These are phyloP conservation scores for Erigeron canadensis DNA, from an alignment of 129 eudicot genomes.

Conservation along the genomic window DNA sequence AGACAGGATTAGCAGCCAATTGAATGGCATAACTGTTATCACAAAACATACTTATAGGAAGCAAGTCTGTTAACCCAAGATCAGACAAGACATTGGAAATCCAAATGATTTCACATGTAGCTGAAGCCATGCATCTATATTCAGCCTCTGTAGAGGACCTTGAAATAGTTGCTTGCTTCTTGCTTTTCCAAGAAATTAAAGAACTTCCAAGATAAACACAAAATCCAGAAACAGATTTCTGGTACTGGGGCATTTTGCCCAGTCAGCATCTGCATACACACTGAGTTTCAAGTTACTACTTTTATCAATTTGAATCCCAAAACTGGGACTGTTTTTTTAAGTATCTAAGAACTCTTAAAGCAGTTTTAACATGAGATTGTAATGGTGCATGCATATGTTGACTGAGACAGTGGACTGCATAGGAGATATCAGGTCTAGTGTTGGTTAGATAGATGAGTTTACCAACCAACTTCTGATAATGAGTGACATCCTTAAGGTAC, in stretches of 20 bases:
- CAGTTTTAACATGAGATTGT: too few relatives aligned
- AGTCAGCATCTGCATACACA: background rate
- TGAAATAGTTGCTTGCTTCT: too few relatives aligned
- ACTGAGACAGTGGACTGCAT: too few relatives aligned
- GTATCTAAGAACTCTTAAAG: background rate
- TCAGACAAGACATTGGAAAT: background rate
- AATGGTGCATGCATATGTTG: too few relatives aligned
- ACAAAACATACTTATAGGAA: background rate
- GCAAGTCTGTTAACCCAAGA: background rate
- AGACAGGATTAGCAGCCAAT: too few relatives aligned
- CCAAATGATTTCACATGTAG: background rate
- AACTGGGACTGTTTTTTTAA: too few relatives aligned
- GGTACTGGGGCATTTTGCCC: background rate
- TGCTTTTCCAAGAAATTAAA: too few relatives aligned
- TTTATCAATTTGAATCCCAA: background rate
- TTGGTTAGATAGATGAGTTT: background rate
- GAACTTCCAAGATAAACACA: background rate
- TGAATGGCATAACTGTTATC: background rate
- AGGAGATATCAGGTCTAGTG: too few relatives aligned
- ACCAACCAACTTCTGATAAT: background rate
- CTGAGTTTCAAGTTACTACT: background rate
- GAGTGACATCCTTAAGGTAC: background rate
- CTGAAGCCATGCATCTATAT: too few relatives aligned
- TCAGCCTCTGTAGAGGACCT: too few relatives aligned
- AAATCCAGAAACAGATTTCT: background rate